These are phyloP conservation scores for Cyberlindnera euphorbiae DNA, from an alignment of 805 yeast genomes.

Conservation along the genomic window DNA sequence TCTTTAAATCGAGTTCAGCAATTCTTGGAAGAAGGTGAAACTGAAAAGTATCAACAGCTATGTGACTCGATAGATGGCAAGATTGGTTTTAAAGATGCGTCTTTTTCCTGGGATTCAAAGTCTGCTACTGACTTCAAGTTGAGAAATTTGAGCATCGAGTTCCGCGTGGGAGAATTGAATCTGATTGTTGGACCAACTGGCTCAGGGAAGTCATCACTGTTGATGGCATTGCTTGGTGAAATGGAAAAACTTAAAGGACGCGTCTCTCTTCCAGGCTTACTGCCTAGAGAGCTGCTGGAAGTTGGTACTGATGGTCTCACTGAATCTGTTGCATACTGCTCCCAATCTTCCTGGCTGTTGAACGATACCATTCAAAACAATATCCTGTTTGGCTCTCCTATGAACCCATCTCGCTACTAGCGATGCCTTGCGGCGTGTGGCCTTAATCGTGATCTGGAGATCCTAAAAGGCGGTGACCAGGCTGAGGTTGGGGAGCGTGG, in stretches of 20 bases:
- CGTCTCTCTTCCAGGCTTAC: conserved; percentile 74
- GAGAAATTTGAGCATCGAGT: conserved; percentile 66
- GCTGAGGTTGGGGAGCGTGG: conserved; percentile 98
- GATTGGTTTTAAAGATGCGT: conserved; percentile 78
- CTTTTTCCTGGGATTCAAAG: conserved; percentile 70
- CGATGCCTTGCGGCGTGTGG: conserved; percentile 88
- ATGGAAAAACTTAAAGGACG: conserved; percentile 72
- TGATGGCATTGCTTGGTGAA: conserved; percentile 90
- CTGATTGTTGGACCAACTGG: conserved; percentile 96
- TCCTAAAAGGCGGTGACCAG: conserved; percentile 81
- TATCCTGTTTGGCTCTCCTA: conserved; percentile 72
- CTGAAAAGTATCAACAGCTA: conserved; percentile 82
- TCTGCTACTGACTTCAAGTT: conserved; percentile 63
- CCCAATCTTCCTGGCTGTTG: conserved; percentile 94
- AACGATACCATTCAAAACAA: conserved; percentile 86
- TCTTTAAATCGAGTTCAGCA: conserved; percentile 83
- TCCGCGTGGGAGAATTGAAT: conserved; percentile 70
- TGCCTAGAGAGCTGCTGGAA: conserved; percentile 65
- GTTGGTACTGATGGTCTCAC: conserved; percentile 83
- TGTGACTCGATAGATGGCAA: conserved; percentile 41
- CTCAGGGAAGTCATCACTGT: conserved; percentile 86
- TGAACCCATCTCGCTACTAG: conserved; percentile 67
- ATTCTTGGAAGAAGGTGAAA: conserved; percentile 78
- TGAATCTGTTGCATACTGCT: conserved; percentile 92
- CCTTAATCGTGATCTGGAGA: conserved; percentile 78